A percentile compares a stretch with the other conserved stretches of the same genome.
These are phyloP conservation scores for Parasarocladium wereldwijsianum DNA, from an alignment of 2,329 filamentous ascomycete genomes.

Conservation along the genomic window DNA sequence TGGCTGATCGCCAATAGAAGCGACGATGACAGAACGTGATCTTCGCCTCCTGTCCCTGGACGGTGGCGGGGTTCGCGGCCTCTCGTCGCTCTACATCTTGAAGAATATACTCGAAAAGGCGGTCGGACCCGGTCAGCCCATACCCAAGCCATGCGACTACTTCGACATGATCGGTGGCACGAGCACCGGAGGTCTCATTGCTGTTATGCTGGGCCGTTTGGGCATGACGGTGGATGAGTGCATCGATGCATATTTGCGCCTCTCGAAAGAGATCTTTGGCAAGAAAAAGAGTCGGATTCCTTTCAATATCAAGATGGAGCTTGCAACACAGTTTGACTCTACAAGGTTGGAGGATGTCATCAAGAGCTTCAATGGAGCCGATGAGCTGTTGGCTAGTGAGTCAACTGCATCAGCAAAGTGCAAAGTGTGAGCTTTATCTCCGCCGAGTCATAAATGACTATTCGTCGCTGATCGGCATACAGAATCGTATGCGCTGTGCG, in stretches of 20 bases:
- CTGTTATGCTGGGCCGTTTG: constrained; percentile 2
- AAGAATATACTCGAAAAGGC: constrained; percentile 1
- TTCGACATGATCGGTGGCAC: constrained; percentile 4
- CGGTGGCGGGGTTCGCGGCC: constrained; percentile 5
- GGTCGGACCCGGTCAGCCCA: neutral
- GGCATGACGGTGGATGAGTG: constrained; percentile 6
- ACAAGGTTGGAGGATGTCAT: constrained; percentile 3
- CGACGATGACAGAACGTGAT: neutral
- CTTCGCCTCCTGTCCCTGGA: constrained; percentile 3
- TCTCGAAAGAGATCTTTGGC: constrained; percentile 4
- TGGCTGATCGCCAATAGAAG: no score
- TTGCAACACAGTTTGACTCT: constrained; percentile 3
- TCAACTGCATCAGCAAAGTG: neutral
- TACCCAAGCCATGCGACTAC: constrained; percentile 3
- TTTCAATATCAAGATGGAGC: constrained; percentile 3
- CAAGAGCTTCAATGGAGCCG: neutral
- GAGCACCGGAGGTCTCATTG: constrained; percentile 4
- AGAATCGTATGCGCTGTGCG: constrained; percentile 12
- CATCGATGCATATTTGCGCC: constrained; percentile 2
- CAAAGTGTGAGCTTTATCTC: constrained; percentile 4
- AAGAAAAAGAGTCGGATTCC: neutral
- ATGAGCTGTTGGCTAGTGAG: constrained; percentile 2
- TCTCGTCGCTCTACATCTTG: constrained; percentile 3
- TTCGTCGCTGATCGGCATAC: neutral
- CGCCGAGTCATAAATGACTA: neutral